A percentile compares a stretch with the other conserved stretches of the same genome.
Evolutionary conservation across 768 basidiomycete genomes (phyloP).

Genomic region (Sporobolomyces roseus): DNA sequence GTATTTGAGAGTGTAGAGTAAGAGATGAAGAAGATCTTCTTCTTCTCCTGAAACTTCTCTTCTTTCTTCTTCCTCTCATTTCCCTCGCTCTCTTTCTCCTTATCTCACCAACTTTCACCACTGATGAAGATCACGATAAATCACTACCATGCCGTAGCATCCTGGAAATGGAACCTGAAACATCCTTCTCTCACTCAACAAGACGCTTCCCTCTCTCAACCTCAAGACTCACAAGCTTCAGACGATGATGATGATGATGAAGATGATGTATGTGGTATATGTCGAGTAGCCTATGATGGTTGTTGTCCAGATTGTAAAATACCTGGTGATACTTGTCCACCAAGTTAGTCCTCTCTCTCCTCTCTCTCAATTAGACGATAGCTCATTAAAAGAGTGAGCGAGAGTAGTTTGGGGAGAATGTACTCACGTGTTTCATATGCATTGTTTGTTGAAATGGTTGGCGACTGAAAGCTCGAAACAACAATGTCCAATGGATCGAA

Average conservation of each 20-base stretch:
- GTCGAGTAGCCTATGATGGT: constrained; percentile 84
- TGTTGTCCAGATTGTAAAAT: constrained; percentile 95
- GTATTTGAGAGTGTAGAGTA: no score
- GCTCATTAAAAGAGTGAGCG: constrained; percentile 7
- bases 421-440: constrained; percentile 97
- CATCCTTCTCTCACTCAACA: constrained; percentile 21
- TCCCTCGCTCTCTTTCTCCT: not conserved
- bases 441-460: constrained; percentile 95
- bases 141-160: constrained; percentile 80
- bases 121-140: constrained; percentile 76
- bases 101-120: not conserved
- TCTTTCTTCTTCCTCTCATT: not conserved
- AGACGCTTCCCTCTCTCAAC: not conserved
- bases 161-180: constrained; percentile 76
- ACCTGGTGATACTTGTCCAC: constrained; percentile 90
- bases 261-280: constrained; percentile 76
- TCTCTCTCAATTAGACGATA: not conserved
- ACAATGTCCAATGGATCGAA: constrained; percentile 97
- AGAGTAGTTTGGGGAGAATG: constrained; percentile 93
- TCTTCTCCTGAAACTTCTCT: not conserved
- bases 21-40: no score
- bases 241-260: constrained; percentile 52
- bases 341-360: constrained; percentile 58
- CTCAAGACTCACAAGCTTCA: constrained; percentile 29
- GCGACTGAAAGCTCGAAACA: constrained; percentile 78